These are phyloP conservation scores for Cryptosporidium meleagridis DNA, from an alignment of 169 alveolate genomes.

Conservation along the genomic window DNA sequence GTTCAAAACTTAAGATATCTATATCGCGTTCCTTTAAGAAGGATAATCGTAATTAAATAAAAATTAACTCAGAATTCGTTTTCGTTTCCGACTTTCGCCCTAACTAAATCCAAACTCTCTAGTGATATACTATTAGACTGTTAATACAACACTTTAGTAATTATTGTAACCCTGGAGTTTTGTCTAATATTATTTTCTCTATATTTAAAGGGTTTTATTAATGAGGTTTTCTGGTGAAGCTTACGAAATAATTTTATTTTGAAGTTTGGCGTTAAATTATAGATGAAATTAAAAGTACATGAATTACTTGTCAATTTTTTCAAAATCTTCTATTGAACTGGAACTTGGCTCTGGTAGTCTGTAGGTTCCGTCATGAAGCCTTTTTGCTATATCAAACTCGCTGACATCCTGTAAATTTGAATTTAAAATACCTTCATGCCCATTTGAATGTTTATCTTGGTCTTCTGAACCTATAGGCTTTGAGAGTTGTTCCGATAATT, in stretches of 20 bases:
- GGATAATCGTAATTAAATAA: neutral
- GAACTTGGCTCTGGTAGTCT: slow-evolving; percentile 18
- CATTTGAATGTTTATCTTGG: neutral
- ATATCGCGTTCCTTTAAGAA: slow-evolving; percentile 43
- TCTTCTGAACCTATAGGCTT: slow-evolving; percentile 20
- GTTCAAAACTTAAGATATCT: slow-evolving; percentile 9
- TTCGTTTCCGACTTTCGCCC: neutral
- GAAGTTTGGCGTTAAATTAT: neutral
- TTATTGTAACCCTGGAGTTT: neutral
- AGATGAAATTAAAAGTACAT: neutral
- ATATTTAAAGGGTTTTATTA: neutral
- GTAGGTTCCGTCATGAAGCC: neutral
- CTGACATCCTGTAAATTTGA: neutral
- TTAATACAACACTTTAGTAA: neutral
- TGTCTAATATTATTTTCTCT: neutral
- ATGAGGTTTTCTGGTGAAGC: neutral
- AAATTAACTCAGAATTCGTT: neutral
- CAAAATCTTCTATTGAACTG: neutral
- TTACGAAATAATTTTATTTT: neutral
- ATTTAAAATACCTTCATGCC: neutral
- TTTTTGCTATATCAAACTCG: neutral
- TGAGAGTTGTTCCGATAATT: slow-evolving; percentile 55
- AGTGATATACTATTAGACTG: neutral
- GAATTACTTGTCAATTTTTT: neutral
- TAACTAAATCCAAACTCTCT: neutral